Conservation (phyloP, 179 eudicot species). For the Spinacia oleracea region DNA sequence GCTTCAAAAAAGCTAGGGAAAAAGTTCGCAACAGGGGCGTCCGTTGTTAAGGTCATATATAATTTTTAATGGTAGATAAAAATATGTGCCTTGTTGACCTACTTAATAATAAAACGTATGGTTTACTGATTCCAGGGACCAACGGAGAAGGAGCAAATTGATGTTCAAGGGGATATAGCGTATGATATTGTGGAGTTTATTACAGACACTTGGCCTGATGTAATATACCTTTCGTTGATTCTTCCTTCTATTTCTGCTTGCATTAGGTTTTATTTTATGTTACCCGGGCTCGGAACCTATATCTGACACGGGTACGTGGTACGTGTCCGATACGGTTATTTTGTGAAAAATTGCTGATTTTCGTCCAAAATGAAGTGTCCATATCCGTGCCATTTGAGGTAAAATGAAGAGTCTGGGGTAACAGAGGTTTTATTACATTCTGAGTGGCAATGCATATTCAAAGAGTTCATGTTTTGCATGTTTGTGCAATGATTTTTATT, state of each 20-base stretch:
- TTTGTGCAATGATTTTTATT: neutral
- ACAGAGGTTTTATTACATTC: neutral
- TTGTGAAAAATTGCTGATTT: too few species aligned
- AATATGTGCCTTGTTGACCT: neutral
- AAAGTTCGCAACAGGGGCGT: conserved; percentile 98
- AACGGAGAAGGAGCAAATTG: conserved; percentile 95
- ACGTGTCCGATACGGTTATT: too few species aligned
- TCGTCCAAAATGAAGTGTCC: too few species aligned
- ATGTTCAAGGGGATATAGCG: conserved; percentile 97
- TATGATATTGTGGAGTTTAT: conserved; percentile 90
- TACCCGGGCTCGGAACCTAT: too few species aligned
- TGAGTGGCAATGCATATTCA: neutral
- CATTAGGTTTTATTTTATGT: too few species aligned
- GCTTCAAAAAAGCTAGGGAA: conserved; percentile 99
- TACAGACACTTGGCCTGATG: conserved; percentile 94
- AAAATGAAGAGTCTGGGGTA: too few species aligned
- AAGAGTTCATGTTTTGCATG: neutral
- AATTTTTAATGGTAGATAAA: neutral
- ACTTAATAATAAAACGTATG: neutral
- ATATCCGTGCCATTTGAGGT: too few species aligned
- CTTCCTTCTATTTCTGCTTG: neutral
- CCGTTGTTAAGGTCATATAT: conserved; percentile 79
- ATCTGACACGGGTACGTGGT: too few species aligned
- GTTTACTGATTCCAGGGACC: conserved; percentile 62
- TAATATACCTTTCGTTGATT: conserved; percentile 34